Evolutionary conservation across 2,329 filamentous ascomycete species (phyloP).

Genomic region (Aureobasidium pullulans): DNA sequence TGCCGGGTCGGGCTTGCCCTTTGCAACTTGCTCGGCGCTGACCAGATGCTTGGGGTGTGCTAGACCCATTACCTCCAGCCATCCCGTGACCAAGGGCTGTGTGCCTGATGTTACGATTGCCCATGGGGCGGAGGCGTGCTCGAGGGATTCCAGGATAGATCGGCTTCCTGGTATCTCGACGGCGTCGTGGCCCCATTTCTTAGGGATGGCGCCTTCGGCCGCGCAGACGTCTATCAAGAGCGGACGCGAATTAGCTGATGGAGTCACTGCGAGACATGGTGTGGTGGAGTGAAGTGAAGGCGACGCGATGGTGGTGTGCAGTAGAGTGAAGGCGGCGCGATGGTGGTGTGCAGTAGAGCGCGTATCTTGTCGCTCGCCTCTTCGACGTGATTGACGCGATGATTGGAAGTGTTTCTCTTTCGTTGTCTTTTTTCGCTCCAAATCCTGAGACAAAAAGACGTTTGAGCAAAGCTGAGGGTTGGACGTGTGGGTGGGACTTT

Average conservation of each 20-base stretch:
- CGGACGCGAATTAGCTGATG: background rate
- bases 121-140: constrained; percentile 61
- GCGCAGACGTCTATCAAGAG: constrained; percentile 61
- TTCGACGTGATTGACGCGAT: constrained; percentile 2
- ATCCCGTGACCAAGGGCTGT: constrained; percentile 40
- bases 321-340: background rate
- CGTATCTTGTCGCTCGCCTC: background rate
- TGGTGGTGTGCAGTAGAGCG: background rate
- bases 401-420: constrained; percentile 8
- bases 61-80: constrained; percentile 43
- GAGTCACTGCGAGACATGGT: background rate
- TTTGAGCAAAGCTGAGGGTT: background rate
- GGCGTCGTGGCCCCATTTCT: constrained; percentile 68
- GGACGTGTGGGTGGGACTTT: background rate
- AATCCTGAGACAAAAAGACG: constrained; percentile 12
- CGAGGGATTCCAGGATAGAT: constrained; percentile 48
- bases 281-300: background rate
- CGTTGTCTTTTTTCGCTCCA: background rate
- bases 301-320: background rate
- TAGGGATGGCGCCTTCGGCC: constrained; percentile 71
- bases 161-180: constrained; percentile 80
- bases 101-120: constrained; percentile 61
- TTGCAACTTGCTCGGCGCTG: constrained; percentile 42
- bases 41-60: constrained; percentile 40
- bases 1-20: constrained; percentile 44